Evolutionary conservation across 164 flowering plant genomes (phyloP), one percentile per base, ranked within the genome.

Genomic region (Platanus orientalis): DNA sequence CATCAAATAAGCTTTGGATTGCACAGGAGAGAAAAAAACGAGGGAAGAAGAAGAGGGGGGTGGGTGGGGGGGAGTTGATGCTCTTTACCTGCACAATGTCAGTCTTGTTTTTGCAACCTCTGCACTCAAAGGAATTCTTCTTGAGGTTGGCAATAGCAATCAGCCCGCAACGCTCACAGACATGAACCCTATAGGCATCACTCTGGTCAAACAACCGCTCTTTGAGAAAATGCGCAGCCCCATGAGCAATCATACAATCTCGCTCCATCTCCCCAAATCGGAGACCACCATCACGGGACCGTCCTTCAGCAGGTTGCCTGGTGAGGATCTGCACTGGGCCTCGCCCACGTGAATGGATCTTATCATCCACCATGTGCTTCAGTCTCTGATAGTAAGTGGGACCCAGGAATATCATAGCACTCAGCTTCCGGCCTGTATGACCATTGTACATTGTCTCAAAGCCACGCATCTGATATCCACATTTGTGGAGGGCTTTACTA

Each of bases 381-480:
- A 95, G 71, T 61, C 99, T 77, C 51, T 95, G 99, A 75, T 92
- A 95, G 68, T 91, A 95, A 2, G 97, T 94, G 11, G 99, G 99
- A 0, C 99, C 99, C 27, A 92, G 81, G 81, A 95, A 95, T 67
- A 95, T 95, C 89, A 86, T 85, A 19, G 96, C 85, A 52, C 80
- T 62, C 30, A 95, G 84, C 44, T 72, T 75, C 62, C 96, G 68
- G 40, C 99, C 97, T 1, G 97, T 94, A 64, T 91, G 99, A 21
- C 99, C 99, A 68, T 90, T 90, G 63, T 95, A 92, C 97, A 92
- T 88, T 36, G 92, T 92, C 76, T 94, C 99, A 69, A 84, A 89
- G 6, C 99, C 97, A 66, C 97, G 90, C 97, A 88, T 91, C 71
- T 94, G 99, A 69, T 91, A 94, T 23, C 99, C 99, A 81, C 99